A percentile compares a stretch with the other conserved stretches of the same genome.
These are phyloP conservation scores for Trichaptum fuscoviolaceum DNA, from an alignment of 768 basidiomycete species.

Conservation along the genomic window DNA sequence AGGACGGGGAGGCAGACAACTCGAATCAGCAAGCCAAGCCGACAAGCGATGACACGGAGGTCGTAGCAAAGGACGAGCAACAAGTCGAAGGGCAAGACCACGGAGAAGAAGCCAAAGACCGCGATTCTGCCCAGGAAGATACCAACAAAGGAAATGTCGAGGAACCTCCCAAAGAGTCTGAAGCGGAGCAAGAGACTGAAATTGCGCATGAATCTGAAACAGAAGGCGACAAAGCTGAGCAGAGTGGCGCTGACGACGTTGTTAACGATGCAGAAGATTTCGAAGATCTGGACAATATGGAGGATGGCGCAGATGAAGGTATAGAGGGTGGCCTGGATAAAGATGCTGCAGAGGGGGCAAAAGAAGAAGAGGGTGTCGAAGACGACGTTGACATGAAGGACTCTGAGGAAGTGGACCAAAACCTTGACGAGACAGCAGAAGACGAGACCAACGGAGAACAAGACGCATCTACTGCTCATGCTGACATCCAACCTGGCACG, in stretches of 20 bases:
- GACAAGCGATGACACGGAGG: slow-evolving; percentile 51
- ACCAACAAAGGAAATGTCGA: slow-evolving; percentile 18
- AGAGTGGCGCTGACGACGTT: slow-evolving; percentile 8
- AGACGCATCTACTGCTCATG: slow-evolving; percentile 26
- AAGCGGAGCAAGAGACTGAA: slow-evolving; percentile 24
- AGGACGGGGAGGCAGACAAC: slow-evolving; percentile 57
- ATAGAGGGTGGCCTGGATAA: slow-evolving; percentile 27
- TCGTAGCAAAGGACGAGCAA: slow-evolving; percentile 70
- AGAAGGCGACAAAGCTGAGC: slow-evolving; percentile 14
- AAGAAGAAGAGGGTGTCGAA: slow-evolving; percentile 13
- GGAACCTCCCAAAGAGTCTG: slow-evolving; percentile 25
- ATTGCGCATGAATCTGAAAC: slow-evolving; percentile 23
- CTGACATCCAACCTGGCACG: slow-evolving; percentile 31
- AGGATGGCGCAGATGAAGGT: slow-evolving; percentile 28
- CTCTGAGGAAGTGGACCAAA: slow-evolving; percentile 30
- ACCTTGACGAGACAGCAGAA: slow-evolving; percentile 24
- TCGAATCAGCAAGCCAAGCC: slow-evolving; percentile 34
- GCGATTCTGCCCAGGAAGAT: slow-evolving; percentile 14
- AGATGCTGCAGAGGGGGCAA: slow-evolving; percentile 25
- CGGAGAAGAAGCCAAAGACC: slow-evolving; percentile 21
- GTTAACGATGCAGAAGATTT: slow-evolving; percentile 11
- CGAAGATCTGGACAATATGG: slow-evolving; percentile 30
- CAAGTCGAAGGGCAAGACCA: slow-evolving; percentile 22
- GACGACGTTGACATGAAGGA: slow-evolving; percentile 30
- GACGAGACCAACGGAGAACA: slow-evolving; percentile 30